Conservation (phyloP, 176 grass and related monocot species). For the Eragrostis nindensis region DNA sequence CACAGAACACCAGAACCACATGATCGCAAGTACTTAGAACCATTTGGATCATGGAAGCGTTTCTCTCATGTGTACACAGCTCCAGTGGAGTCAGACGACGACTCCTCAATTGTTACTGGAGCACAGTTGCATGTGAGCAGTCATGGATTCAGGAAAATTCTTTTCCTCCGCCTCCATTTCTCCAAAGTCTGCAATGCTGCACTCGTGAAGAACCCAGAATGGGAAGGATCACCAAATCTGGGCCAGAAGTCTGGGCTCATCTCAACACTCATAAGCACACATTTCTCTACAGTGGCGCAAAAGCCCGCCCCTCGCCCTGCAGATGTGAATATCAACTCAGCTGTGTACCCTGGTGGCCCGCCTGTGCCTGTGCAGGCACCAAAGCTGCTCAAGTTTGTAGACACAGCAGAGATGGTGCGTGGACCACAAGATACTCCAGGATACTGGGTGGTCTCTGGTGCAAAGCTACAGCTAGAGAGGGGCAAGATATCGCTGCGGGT, state of each 20-base stretch:
- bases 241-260: conserved; percentile 89
- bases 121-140: conserved; percentile 71
- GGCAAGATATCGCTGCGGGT: conserved; percentile 88
- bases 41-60: conserved; percentile 79
- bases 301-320: conserved; percentile 69
- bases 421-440: conserved; percentile 88
- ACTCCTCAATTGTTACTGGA: conserved; percentile 71
- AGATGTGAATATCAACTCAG: conserved; percentile 92
- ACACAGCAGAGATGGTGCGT: conserved; percentile 75
- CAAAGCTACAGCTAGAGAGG: conserved; percentile 84
- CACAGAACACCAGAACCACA: conserved; percentile 43
- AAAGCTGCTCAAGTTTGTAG: conserved; percentile 88
- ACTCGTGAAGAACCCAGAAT: conserved; percentile 63
- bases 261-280: conserved; percentile 91
- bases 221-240: conserved; percentile 87
- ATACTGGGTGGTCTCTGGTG: conserved; percentile 94
- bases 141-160: conserved; percentile 91
- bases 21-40: conserved; percentile 77
- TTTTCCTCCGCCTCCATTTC: conserved; percentile 81
- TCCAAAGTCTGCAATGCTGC: conserved; percentile 62
- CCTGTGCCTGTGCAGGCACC: conserved; percentile 73
- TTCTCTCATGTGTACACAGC: conserved; percentile 92
- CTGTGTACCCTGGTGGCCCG: conserved; percentile 84
- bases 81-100: conserved; percentile 77
- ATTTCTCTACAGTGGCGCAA: conserved; percentile 77